Evolutionary conservation across 2,329 filamentous ascomycete species (phyloP), one percentile per base, ranked within the genome.

Genomic region (Epichloe baconii): DNA sequence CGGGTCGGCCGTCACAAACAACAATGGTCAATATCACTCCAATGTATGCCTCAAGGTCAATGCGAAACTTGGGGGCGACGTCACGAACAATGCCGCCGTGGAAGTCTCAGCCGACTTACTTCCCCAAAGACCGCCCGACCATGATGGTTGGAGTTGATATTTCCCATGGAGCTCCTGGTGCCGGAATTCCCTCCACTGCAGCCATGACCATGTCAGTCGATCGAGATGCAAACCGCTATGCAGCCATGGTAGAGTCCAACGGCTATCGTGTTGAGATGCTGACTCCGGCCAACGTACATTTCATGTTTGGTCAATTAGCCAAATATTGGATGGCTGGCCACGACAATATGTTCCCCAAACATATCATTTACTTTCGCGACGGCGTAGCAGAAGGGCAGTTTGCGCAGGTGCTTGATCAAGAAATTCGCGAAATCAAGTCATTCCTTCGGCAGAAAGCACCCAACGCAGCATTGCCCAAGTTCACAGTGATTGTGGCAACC

Each of bases 41-140:
- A 98, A 98, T 55, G 88, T 98, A 0, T 79, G 82, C 56, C 93
- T 98, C 88, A 98, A 98, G 71, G 82, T 98, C 57, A 97, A 98
- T 60, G 86, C 88, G 3, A 98, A 98, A 71, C 77, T 98, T 2
- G 93, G 93, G 93, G 5, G 77, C 80, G 0, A 96, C 88, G 1
- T 82, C 71, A 49, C 73, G 65, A 44, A 68, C 67, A 1, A 55
- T 57, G 12, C 59, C 65, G 5, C 62, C 67, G 0, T 69, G 66
- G 66, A 65, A 62, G 46, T 54, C 59, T 0, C 49, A 53, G 44
- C 47, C 54, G 0, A 66, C 61, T 0, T 70, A 67, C 53, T 70
- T 70, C 48, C 68, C 68, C 0, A 62, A 63, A 1, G 63, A 61
- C 0, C 77, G 82, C 0, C 64, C 66, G 1, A 93, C 88, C 0